Evolutionary conservation across 2,329 filamentous ascomycete genomes (phyloP), one percentile per base, ranked within the genome.

Genomic region (Botrytis pseudocinerea): DNA sequence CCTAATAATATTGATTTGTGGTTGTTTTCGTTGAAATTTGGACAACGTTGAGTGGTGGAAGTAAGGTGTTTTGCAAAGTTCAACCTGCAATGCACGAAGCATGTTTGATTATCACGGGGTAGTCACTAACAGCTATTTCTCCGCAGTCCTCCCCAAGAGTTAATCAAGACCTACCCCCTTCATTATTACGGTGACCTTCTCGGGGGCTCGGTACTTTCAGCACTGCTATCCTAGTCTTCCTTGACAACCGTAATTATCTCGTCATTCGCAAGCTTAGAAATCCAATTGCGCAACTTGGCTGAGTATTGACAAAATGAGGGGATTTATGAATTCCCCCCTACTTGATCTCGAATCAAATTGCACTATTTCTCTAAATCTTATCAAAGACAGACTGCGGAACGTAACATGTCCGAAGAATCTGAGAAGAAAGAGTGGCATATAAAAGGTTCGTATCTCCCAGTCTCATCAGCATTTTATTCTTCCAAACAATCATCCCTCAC

Each of bases 381-480:
- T 68, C 20, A 28, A 68, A 59, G 38, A 68, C 22, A 68, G 14
- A 12, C 64, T 57, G 51, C 48, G 69, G 69, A 65, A 54, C 32
- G 60, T 59, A 72, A 60, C 28, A 72, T 72, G 70, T 72, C 70
- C 70, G 70, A 71, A 69, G 48, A 57, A 69, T 22, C 51, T 69
- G 65, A 69, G 48, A 69, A 69, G 22, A 51, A 44, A 51, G 61
- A 72, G 51, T 72, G 70, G 70, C 70, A 72, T 69, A 72, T 72
- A 68, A 72, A 72, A 72, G 70, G 70, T 72, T 68, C n/a, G 51
- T 59, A 57, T 22, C 46, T 28, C 28, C 62, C 63, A 28, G 12
- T 44, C 9, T 60, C 40, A 51, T 38, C 40, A 57, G 7, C 54
- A 12, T 46, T 66, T 35, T 59, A 25, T 69, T 48, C 54, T 20